Conservation (phyloP, 345 rosid species). For the Citrus hindsii region DNA sequence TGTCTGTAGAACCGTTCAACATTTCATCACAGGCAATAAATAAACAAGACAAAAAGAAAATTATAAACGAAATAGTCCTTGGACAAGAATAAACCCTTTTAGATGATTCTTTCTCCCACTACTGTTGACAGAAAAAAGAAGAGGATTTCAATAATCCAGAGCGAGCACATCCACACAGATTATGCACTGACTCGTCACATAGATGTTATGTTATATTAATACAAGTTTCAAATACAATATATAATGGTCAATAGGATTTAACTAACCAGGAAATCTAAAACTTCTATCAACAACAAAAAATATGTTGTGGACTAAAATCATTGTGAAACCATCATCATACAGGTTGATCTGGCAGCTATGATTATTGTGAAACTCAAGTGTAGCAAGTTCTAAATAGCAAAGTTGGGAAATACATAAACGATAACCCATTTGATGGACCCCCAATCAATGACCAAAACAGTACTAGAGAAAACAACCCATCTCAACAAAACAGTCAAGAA, state of each 20-base stretch:
- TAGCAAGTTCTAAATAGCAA: background rate
- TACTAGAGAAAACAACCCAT: background rate
- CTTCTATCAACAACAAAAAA: background rate
- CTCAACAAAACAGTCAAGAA: background rate
- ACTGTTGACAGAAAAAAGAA: background rate
- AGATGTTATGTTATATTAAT: too few relatives aligned
- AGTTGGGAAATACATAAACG: background rate
- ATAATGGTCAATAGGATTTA: background rate
- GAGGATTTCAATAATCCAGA: too few relatives aligned
- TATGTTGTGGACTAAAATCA: background rate
- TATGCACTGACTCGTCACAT: background rate
- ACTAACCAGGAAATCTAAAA: background rate
- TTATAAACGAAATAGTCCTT: too few relatives aligned
- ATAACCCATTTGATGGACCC: background rate
- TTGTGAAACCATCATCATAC: background rate
- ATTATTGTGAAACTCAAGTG: background rate
- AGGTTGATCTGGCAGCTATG: background rate
- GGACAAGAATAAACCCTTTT: background rate
- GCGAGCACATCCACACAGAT: too few relatives aligned
- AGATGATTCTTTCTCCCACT: background rate
- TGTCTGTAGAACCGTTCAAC: background rate
- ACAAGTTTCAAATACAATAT: too few relatives aligned
- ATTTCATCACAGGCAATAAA: background rate
- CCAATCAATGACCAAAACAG: background rate
- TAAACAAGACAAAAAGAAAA: background rate